Conservation (phyloP, 345 rosid species). For the Sonneratia alba region DNA sequence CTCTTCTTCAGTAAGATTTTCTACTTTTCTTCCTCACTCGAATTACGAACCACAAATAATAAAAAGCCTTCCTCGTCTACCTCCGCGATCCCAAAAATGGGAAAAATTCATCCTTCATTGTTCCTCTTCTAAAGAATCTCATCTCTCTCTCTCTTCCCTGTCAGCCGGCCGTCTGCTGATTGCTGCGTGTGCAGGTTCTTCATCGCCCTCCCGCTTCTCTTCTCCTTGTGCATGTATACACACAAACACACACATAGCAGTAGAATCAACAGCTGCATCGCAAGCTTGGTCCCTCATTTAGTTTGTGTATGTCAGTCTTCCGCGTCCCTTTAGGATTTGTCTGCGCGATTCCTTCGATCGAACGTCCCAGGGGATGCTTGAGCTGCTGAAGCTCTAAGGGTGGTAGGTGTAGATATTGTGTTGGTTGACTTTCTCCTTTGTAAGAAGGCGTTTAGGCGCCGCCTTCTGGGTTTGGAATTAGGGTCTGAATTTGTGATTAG, state of each 20-base stretch:
- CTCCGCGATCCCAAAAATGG: conserved; percentile 1
- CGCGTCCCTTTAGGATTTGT: too few relatives aligned
- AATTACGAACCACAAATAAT: conserved; percentile 4
- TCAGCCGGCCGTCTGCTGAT: background rate
- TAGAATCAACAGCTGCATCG: too few relatives aligned
- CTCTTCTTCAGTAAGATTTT: too few relatives aligned
- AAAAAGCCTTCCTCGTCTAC: background rate
- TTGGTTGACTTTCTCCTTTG: background rate
- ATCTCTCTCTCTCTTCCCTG: background rate
- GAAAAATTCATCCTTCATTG: background rate
- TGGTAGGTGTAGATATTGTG: background rate
- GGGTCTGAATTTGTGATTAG: conserved; percentile 15
- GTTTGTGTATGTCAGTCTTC: too few relatives aligned
- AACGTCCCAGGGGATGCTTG: too few relatives aligned
- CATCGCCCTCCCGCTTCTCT: conserved; percentile 1
- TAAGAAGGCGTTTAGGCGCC: background rate
- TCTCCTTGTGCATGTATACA: too few relatives aligned
- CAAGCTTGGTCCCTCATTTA: too few relatives aligned
- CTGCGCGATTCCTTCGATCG: too few relatives aligned
- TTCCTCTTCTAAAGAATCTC: background rate
- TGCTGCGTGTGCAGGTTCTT: background rate
- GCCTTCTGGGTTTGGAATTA: conserved; percentile 8
- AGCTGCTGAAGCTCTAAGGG: too few relatives aligned
- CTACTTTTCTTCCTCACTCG: too few relatives aligned
- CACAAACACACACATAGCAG: background rate